phyloP scores from a whole-genome alignment of 257 asterid species.

The Gentiana macrophylla region DNA sequence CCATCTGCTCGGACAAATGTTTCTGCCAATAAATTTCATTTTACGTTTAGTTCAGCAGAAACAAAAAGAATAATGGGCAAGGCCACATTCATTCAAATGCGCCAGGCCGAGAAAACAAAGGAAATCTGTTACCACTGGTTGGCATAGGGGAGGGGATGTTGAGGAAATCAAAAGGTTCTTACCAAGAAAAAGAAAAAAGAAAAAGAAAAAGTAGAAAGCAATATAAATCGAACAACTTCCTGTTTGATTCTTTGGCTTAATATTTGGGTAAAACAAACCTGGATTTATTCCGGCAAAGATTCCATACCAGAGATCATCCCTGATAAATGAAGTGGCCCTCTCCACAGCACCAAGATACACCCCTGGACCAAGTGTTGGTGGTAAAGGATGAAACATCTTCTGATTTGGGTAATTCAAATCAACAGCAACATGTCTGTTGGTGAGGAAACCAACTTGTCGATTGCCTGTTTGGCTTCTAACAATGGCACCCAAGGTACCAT shows the following conservation, averaged over 20 bases:
- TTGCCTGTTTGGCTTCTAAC: constrained; percentile 89
- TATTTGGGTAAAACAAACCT: constrained; percentile 26
- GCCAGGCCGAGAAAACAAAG: too few relatives aligned
- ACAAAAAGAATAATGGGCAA: neutral
- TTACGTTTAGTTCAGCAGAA: neutral
- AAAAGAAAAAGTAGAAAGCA: too few relatives aligned
- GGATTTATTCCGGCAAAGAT: constrained; percentile 93
- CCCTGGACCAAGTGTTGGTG: constrained; percentile 93
- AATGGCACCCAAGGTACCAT: constrained; percentile 89
- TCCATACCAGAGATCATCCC: constrained; percentile 94
- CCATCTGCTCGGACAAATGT: constrained; percentile 95
- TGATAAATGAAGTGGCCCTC: constrained; percentile 90
- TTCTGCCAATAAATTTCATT: constrained; percentile 40
- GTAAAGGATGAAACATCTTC: constrained; percentile 94
- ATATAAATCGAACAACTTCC: too few relatives aligned
- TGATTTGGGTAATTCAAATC: constrained; percentile 88
- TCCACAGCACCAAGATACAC: constrained; percentile 93
- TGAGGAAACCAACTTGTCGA: constrained; percentile 78
- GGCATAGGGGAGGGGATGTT: too few relatives aligned
- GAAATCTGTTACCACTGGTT: too few relatives aligned
- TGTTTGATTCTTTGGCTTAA: neutral
- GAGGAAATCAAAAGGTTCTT: too few relatives aligned
- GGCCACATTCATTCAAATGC: too few relatives aligned
- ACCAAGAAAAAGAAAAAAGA: too few relatives aligned
- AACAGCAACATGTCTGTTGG: constrained; percentile 87